These are phyloP conservation scores for Claviceps humidiphila DNA, from an alignment of 2,329 filamentous ascomycete species.

Conservation along the genomic window DNA sequence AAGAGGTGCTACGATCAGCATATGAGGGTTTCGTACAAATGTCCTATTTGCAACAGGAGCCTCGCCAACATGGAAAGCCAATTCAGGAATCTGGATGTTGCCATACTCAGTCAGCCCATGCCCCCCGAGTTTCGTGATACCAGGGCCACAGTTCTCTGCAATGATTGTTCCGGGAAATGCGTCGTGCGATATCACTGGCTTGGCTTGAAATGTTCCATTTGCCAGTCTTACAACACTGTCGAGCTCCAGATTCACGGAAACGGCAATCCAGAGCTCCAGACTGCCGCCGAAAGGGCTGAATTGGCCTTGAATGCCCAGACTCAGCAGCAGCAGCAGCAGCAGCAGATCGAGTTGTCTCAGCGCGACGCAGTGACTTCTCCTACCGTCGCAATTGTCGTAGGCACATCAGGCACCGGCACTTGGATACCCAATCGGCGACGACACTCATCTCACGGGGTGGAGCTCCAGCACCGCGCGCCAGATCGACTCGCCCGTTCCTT, in stretches of 20 bases:
- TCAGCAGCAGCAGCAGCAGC: constrained; percentile 3
- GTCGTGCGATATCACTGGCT: constrained; percentile 89
- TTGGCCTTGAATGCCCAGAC: constrained; percentile 1
- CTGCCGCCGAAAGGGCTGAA: constrained; percentile 13
- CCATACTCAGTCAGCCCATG: constrained; percentile 86
- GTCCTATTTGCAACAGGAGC: constrained; percentile 90
- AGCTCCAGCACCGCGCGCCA: constrained; percentile 19
- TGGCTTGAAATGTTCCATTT: constrained; percentile 73
- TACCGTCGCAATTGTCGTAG: neutral
- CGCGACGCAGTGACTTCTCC: constrained; percentile 1
- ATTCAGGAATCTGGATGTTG: constrained; percentile 79
- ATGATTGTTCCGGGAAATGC: constrained; percentile 84
- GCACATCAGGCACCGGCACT: constrained; percentile 1
- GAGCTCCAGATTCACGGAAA: constrained; percentile 47
- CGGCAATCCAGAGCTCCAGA: constrained; percentile 15
- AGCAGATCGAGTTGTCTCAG: neutral
- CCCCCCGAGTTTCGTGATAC: constrained; percentile 69
- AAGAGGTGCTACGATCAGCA: constrained; percentile 78
- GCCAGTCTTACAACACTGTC: constrained; percentile 56
- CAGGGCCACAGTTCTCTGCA: constrained; percentile 75
- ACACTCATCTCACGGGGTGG: constrained; percentile 25
- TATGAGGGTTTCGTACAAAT: constrained; percentile 84
- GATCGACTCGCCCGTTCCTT: constrained; percentile 33
- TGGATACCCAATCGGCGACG: constrained; percentile 19
- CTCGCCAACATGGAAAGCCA: constrained; percentile 96